Evolutionary conservation across 2,329 filamentous ascomycete genomes (phyloP).

Genomic region (Fulvia fulva): DNA sequence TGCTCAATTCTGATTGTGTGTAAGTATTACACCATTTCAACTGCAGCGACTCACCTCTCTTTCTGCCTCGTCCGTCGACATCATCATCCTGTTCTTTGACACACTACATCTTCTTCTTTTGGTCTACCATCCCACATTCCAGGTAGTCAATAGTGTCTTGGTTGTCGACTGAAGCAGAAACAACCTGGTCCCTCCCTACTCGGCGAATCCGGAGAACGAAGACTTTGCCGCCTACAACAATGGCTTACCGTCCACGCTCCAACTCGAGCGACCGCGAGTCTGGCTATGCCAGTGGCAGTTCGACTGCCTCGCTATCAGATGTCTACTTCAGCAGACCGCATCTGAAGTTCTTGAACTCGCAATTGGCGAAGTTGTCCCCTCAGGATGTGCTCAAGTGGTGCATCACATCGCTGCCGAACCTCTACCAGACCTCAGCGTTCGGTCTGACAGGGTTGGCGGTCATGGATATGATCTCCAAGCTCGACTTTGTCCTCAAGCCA

Average conservation of each 20-base stretch:
- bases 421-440: slow-evolving; percentile 48
- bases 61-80: background rate
- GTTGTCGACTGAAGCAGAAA: background rate
- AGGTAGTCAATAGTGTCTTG: background rate
- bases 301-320: slow-evolving; percentile 64
- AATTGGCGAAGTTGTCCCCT: slow-evolving; percentile 82
- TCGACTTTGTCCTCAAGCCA: slow-evolving; percentile 57
- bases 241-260: slow-evolving; percentile 19
- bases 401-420: slow-evolving; percentile 78
- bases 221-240: slow-evolving; percentile 8
- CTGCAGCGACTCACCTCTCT: background rate
- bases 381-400: slow-evolving; percentile 90
- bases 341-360: slow-evolving; percentile 83
- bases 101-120: background rate
- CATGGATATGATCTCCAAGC: slow-evolving; percentile 68
- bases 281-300: slow-evolving; percentile 72
- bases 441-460: slow-evolving; percentile 50
- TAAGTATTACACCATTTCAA: slow-evolving; percentile 5
- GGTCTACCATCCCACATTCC: background rate
- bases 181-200: background rate
- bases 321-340: slow-evolving; percentile 84
- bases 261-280: slow-evolving; percentile 58
- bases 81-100: background rate
- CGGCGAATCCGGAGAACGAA: background rate
- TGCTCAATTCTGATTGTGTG: slow-evolving; percentile 1